phyloP scores from a whole-genome alignment of 1,139 yeast genomes.

The Yamadazyma atmosphaerica region DNA sequence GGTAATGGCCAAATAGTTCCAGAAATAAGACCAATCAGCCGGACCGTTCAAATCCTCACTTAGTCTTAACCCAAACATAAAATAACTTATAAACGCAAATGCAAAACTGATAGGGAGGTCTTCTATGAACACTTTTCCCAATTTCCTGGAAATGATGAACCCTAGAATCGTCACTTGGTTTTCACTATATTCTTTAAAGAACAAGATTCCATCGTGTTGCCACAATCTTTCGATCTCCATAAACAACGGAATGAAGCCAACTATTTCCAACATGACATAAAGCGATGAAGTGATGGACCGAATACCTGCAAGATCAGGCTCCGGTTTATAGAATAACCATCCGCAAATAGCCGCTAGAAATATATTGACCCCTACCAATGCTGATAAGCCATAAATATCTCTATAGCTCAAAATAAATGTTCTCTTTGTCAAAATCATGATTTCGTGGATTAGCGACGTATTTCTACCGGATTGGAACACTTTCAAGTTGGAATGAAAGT shows the following conservation, averaged over 20 bases:
- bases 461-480: conserved; percentile 27
- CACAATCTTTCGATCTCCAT: conserved; percentile 77
- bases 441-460: conserved; percentile 43
- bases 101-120: conserved; percentile 65
- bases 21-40: conserved; percentile 39
- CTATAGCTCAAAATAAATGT: conserved; percentile 55
- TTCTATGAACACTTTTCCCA: conserved; percentile 67
- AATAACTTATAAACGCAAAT: conserved; percentile 64
- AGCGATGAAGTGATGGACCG: conserved; percentile 63
- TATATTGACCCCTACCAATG: conserved; percentile 55
- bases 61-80: conserved; percentile 71
- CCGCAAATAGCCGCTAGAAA: conserved; percentile 65
- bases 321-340: conserved; percentile 75
- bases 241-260: conserved; percentile 67
- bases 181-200: conserved; percentile 74
- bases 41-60: conserved; percentile 20
- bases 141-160: conserved; percentile 64
- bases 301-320: conserved; percentile 62
- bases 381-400: conserved; percentile 57
- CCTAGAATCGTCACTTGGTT: conserved; percentile 68
- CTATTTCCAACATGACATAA: conserved; percentile 64
- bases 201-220: conserved; percentile 63
- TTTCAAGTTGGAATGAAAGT: conserved; percentile 24
- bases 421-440: conserved; percentile 55
- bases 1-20: conserved; percentile 59